These are phyloP conservation scores for Lipomyces starkeyi DNA, from an alignment of 805 yeast species.

Conservation along the genomic window DNA sequence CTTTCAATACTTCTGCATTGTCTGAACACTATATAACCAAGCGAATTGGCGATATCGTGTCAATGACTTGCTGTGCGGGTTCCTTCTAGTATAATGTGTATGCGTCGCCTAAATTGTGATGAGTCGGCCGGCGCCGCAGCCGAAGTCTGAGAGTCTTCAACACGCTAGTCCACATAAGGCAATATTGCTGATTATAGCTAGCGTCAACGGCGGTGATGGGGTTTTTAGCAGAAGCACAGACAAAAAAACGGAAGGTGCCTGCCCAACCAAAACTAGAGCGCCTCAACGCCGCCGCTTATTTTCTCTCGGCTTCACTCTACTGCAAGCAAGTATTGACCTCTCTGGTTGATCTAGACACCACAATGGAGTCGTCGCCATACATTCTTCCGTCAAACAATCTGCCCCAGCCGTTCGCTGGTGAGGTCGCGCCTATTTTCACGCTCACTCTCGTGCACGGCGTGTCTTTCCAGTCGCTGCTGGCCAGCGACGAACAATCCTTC, in stretches of 20 bases:
- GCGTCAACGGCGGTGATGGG: neutral
- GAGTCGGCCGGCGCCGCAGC: neutral
- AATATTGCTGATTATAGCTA: conserved; percentile 1
- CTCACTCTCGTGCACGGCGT: conserved; percentile 58
- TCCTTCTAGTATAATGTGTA: too few relatives aligned
- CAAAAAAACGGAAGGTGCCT: neutral
- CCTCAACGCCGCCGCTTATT: neutral
- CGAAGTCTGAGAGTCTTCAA: neutral
- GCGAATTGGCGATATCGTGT: too few relatives aligned
- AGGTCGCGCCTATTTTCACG: conserved; percentile 8
- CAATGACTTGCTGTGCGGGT: too few relatives aligned
- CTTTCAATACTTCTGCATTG: neutral
- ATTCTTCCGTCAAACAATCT: conserved; percentile 18
- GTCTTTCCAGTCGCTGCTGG: conserved; percentile 58
- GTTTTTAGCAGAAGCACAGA: neutral
- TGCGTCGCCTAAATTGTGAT: too few relatives aligned
- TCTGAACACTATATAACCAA: too few relatives aligned
- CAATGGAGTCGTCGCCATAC: conserved; percentile 33
- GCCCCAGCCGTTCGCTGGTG: conserved; percentile 4
- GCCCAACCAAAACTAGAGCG: neutral
- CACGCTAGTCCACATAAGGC: neutral
- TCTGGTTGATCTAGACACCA: neutral
- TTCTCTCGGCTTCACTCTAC: neutral
- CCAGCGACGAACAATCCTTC: conserved; percentile 55
- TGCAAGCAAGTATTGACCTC: neutral